A percentile compares a stretch with the other conserved stretches of the same genome.
These are phyloP conservation scores for Pachysandra terminalis DNA, from an alignment of 164 flowering plant genomes.

Conservation along the genomic window DNA sequence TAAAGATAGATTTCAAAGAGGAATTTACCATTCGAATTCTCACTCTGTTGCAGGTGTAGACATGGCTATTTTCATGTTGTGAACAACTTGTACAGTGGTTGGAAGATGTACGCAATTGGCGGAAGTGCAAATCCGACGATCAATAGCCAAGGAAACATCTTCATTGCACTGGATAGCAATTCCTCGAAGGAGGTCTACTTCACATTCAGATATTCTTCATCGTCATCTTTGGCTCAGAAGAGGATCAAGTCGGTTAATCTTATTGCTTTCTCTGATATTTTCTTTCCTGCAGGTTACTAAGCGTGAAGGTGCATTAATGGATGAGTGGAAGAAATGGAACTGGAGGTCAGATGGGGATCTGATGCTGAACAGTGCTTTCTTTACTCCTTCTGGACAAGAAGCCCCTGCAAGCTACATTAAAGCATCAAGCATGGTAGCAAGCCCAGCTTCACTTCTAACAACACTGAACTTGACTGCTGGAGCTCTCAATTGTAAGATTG, in stretches of 20 bases:
- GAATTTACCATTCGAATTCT: too few relatives aligned
- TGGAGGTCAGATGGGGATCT: constrained; percentile 37
- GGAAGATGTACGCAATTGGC: constrained; percentile 47
- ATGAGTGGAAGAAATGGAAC: constrained; percentile 33
- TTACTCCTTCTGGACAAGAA: constrained; percentile 24
- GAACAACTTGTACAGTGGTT: constrained; percentile 30
- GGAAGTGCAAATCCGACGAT: constrained; percentile 51
- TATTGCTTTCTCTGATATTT: too few relatives aligned
- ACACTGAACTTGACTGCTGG: constrained; percentile 18
- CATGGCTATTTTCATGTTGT: constrained; percentile 45
- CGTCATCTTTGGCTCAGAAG: not conserved
- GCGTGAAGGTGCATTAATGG: constrained; percentile 4
- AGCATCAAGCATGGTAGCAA: constrained; percentile 35
- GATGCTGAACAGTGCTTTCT: constrained; percentile 32
- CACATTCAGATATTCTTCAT: not conserved
- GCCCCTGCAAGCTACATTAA: constrained; percentile 18
- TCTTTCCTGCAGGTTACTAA: constrained; percentile 25
- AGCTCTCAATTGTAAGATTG: constrained; percentile 20
- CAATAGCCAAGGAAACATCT: constrained; percentile 42
- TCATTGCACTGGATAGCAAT: constrained; percentile 25
- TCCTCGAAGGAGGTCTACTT: constrained; percentile 27
- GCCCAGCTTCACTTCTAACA: constrained; percentile 23
- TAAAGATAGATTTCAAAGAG: too few relatives aligned
- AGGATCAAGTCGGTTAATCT: not conserved
- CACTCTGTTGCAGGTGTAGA: constrained; percentile 32